Percentiles rank a stretch among this genome's conserved stretches.
Conservation (phyloP, 1,284 basidiomycete species). For the Pisolithus thermaeus region DNA sequence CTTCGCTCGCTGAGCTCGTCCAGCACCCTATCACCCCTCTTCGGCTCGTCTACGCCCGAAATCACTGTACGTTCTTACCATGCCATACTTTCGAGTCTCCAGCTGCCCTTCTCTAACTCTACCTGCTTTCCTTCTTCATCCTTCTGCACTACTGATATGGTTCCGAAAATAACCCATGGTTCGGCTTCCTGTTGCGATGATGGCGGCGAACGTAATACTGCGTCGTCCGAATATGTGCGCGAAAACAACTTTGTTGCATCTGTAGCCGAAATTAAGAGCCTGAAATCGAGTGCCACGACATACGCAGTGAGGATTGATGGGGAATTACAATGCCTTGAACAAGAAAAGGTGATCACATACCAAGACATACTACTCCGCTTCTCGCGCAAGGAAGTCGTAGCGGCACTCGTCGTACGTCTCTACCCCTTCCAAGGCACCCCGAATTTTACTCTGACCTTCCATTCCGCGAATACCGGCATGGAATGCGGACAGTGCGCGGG, state of each 20-base stretch:
- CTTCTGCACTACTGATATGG: not conserved
- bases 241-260: too few relatives aligned
- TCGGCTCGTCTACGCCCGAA: slow-evolving; percentile 22
- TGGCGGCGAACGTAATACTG: too few relatives aligned
- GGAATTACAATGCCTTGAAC: slow-evolving; percentile 11
- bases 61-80: slow-evolving; percentile 23
- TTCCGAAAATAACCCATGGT: not conserved
- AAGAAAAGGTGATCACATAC: slow-evolving; percentile 14
- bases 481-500: slow-evolving; percentile 50
- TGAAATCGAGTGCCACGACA: slow-evolving; percentile 11
- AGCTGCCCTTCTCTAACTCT: not conserved
- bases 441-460: not conserved
- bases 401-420: slow-evolving; percentile 45
- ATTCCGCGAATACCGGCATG: too few relatives aligned
- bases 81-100: not conserved
- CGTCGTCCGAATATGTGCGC: too few relatives aligned
- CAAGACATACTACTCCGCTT: slow-evolving; percentile 39
- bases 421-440: not conserved
- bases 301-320: slow-evolving; percentile 23
- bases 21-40: slow-evolving; percentile 21
- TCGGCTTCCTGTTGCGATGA: not conserved
- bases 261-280: slow-evolving; percentile 23
- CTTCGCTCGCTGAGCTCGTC: slow-evolving; percentile 19
- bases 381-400: slow-evolving; percentile 41
- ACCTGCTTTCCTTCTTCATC: not conserved